Percentiles rank a stretch among this genome's conserved stretches.
phyloP scores from a whole-genome alignment of 2,329 filamentous ascomycete species.

The Lomentospora prolificans region DNA sequence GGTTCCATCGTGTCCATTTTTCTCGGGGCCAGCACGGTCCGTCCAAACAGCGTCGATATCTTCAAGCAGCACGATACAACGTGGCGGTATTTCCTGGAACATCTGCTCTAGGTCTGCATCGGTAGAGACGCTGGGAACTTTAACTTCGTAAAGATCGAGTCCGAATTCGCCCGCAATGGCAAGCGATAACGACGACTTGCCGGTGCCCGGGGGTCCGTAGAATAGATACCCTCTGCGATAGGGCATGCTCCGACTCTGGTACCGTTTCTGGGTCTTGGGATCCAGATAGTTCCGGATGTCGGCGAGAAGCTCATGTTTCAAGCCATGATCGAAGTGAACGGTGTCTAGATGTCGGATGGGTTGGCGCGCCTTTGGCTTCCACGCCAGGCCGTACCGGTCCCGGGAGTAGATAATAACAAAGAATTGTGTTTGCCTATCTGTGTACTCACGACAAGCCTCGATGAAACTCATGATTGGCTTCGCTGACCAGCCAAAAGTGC shows the following conservation, averaged over 20 bases:
- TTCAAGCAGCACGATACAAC: slow-evolving; percentile 65
- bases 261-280: slow-evolving; percentile 62
- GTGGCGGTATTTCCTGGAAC: slow-evolving; percentile 56
- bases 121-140: slow-evolving; percentile 53
- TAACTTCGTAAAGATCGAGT: slow-evolving; percentile 63
- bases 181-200: slow-evolving; percentile 64
- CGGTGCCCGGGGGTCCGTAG: slow-evolving; percentile 72
- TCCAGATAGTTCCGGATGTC: slow-evolving; percentile 56
- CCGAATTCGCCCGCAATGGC: slow-evolving; percentile 61
- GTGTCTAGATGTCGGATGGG: slow-evolving; percentile 53
- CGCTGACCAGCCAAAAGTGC: slow-evolving; percentile 40
- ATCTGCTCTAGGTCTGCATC: slow-evolving; percentile 56
- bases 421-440: slow-evolving; percentile 36
- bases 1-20: slow-evolving; percentile 17
- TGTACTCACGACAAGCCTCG: slow-evolving; percentile 35
- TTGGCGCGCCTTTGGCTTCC: slow-evolving; percentile 38
- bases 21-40: slow-evolving; percentile 43
- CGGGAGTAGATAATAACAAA: slow-evolving; percentile 39
- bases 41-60: slow-evolving; percentile 67
- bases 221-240: slow-evolving; percentile 79
- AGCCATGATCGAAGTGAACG: slow-evolving; percentile 51
- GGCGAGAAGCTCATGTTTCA: slow-evolving; percentile 48
- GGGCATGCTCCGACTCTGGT: slow-evolving; percentile 72
- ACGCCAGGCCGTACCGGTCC: slow-evolving; percentile 34
- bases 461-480: slow-evolving; percentile 36